These are phyloP conservation scores for Sugiyamaella mastotermitis DNA, from an alignment of 805 yeast genomes.

Conservation along the genomic window DNA sequence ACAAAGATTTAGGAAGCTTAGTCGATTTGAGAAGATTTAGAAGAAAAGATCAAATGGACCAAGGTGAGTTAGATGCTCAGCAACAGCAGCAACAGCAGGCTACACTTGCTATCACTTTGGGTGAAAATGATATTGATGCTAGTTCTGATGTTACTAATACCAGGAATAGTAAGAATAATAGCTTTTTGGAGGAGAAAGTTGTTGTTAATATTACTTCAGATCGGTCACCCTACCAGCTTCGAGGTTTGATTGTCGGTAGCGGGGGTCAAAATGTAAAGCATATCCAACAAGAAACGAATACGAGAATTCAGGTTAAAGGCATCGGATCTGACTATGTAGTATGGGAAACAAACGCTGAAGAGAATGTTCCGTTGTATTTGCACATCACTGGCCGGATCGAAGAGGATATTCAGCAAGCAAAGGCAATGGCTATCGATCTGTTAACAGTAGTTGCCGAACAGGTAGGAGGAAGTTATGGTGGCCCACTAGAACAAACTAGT, in stretches of 20 bases:
- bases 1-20: conserved; percentile 24
- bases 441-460: conserved; percentile 24
- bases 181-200: conserved; percentile 22
- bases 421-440: conserved; percentile 24
- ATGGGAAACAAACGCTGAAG: conserved; percentile 26
- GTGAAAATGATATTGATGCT: not conserved
- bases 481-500: not conserved
- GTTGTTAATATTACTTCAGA: conserved; percentile 8
- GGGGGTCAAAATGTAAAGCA: conserved; percentile 33
- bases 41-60: conserved; percentile 15
- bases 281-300: conserved; percentile 28
- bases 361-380: conserved; percentile 28
- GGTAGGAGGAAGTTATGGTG: conserved; percentile 5
- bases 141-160: not conserved
- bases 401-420: conserved; percentile 22
- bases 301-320: conserved; percentile 32
- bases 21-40: conserved; percentile 26
- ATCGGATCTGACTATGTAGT: conserved; percentile 32
- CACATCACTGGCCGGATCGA: conserved; percentile 24
- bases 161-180: not conserved
- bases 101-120: not conserved
- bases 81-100: conserved; percentile 1
- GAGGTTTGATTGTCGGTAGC: conserved; percentile 31
- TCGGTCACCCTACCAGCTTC: conserved; percentile 22
- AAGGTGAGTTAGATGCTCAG: conserved; percentile 7